A percentile compares a stretch with the other conserved stretches of the same genome.
Conservation (phyloP, 2,329 filamentous ascomycete species). For the Emericellopsis atlantica region DNA sequence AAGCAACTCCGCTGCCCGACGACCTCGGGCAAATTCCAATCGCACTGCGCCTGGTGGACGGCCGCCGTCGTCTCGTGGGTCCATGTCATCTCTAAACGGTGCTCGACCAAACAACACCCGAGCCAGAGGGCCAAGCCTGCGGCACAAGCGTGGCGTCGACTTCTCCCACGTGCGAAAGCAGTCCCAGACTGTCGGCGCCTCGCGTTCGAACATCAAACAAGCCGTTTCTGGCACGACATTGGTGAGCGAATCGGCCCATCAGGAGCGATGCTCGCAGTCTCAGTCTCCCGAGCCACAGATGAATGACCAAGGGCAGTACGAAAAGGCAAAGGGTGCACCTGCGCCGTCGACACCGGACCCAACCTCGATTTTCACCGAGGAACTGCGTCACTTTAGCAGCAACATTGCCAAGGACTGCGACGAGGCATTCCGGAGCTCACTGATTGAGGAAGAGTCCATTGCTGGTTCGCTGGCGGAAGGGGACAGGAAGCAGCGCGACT, state of each 20-base stretch:
- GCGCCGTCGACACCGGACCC: slow-evolving; percentile 5
- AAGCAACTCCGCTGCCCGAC: slow-evolving; percentile 20
- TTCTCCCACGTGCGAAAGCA: slow-evolving; percentile 36
- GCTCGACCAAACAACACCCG: slow-evolving; percentile 28
- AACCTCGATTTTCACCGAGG: slow-evolving; percentile 46
- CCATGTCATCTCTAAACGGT: slow-evolving; percentile 37
- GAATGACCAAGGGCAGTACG: slow-evolving; percentile 10
- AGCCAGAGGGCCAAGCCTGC: slow-evolving; percentile 25
- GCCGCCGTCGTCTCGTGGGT: slow-evolving; percentile 23
- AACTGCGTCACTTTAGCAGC: slow-evolving; percentile 70
- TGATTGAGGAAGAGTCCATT: slow-evolving; percentile 26
- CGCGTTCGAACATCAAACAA: neutral
- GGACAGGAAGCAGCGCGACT: slow-evolving; percentile 17
- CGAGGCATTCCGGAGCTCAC: slow-evolving; percentile 70
- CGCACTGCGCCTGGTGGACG: slow-evolving; percentile 14
- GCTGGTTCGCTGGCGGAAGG: slow-evolving; percentile 18
- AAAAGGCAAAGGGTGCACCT: slow-evolving; percentile 11
- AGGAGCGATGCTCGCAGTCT: slow-evolving; percentile 6
- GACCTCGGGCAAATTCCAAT: slow-evolving; percentile 14
- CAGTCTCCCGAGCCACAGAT: slow-evolving; percentile 15
- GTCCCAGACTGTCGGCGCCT: slow-evolving; percentile 14
- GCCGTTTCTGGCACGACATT: neutral
- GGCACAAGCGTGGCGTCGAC: slow-evolving; percentile 40
- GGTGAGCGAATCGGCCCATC: neutral
- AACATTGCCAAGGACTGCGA: slow-evolving; percentile 86